A percentile compares a stretch with the other conserved stretches of the same genome.
Conservation (phyloP, 768 basidiomycete genomes). For the Mycena leptocephala region DNA sequence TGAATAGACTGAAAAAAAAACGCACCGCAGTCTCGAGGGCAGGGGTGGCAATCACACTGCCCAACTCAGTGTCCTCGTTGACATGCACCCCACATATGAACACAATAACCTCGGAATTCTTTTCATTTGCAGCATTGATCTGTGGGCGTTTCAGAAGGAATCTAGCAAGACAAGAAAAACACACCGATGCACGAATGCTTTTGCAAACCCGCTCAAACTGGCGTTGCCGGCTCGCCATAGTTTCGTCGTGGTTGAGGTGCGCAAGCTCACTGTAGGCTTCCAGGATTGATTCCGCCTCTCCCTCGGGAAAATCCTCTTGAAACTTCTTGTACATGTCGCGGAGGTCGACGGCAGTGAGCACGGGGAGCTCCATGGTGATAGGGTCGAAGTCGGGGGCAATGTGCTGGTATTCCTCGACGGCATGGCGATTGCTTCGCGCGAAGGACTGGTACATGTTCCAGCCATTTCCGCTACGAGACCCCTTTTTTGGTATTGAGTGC, state of each 20-base stretch:
- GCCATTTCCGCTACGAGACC: no score
- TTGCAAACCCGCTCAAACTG: not conserved
- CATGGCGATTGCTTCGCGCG: no score
- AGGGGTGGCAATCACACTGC: not conserved
- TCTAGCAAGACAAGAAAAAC: not conserved
- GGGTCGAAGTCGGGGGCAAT: no score
- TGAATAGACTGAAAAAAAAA: not conserved
- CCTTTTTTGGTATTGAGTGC: no score
- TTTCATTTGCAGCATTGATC: not conserved
- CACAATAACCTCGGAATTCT: not conserved
- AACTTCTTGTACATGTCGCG: no score
- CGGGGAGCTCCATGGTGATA: no score
- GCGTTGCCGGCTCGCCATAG: not conserved
- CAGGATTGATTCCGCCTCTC: no score
- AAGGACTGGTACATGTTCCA: no score
- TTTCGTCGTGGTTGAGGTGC: not conserved
- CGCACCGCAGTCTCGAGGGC: not conserved
- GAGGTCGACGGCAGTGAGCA: no score
- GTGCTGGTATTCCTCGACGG: no score
- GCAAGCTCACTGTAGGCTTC: not conserved
- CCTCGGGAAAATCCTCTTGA: no score
- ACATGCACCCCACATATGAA: not conserved
- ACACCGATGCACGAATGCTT: not conserved
- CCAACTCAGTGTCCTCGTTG: not conserved
- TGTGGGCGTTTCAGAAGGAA: not conserved